Conservation (phyloP, 805 yeast genomes). For the Ogataea trehalophila region DNA sequence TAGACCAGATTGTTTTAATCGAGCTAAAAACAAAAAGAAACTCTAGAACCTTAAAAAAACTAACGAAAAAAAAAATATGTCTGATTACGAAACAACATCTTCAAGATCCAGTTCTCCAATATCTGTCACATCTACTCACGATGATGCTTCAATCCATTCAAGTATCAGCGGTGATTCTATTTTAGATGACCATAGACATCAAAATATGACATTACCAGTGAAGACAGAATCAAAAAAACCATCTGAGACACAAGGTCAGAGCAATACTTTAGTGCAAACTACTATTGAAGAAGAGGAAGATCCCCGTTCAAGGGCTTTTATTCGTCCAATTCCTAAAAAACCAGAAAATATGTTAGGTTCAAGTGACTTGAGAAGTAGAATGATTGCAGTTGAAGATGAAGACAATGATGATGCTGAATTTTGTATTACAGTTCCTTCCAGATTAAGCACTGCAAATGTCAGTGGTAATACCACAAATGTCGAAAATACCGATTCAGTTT, state of each 20-base stretch:
- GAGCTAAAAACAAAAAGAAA: not conserved
- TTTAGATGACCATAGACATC: conserved; percentile 33
- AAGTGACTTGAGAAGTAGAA: conserved; percentile 26
- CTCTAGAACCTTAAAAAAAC: not conserved
- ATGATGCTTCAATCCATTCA: conserved; percentile 29
- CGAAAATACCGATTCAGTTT: not conserved
- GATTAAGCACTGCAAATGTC: conserved; percentile 6
- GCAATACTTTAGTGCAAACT: not conserved
- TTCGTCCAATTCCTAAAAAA: conserved; percentile 8
- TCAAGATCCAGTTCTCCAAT: conserved; percentile 24
- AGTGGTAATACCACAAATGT: not conserved
- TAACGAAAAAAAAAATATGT: conserved; percentile 16
- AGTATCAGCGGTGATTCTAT: conserved; percentile 32
- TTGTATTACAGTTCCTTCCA: conserved; percentile 21
- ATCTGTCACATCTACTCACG: conserved; percentile 27
- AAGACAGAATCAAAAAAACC: conserved; percentile 23
- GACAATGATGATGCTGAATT: conserved; percentile 26
- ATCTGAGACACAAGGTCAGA: not conserved
- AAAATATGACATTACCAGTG: conserved; percentile 30
- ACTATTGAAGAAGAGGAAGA: conserved; percentile 11
- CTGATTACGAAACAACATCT: conserved; percentile 16
- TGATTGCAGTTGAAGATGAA: conserved; percentile 28
- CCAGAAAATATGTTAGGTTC: conserved; percentile 22
- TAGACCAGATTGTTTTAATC: not conserved
- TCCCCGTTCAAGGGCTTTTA: not conserved